phyloP scores from a whole-genome alignment of 2,329 filamentous ascomycete genomes.

The Colletotrichum somersetense region DNA sequence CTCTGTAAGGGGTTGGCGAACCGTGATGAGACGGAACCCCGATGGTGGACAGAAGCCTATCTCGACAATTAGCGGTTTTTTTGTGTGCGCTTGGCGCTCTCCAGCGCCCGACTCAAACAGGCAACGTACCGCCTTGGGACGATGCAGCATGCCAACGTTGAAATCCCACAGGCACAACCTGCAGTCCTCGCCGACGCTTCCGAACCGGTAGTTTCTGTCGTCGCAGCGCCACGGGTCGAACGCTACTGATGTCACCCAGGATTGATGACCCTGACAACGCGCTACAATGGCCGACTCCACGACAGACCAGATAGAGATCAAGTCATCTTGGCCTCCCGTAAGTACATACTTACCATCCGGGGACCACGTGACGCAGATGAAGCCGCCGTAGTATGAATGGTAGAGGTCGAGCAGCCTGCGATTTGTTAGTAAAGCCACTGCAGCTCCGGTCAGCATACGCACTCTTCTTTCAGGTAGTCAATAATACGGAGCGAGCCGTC shows the following conservation, averaged over 20 bases:
- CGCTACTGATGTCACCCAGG: conserved; percentile 92
- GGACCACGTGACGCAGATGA: conserved; percentile 96
- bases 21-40: conserved; percentile 66
- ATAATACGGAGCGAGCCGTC: conserved; percentile 91
- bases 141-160: conserved; percentile 93
- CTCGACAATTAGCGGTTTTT: conserved; percentile 26
- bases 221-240: conserved; percentile 99
- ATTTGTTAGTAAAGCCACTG: conserved; percentile 21
- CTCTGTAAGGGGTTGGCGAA: conserved; percentile 63
- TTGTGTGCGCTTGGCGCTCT: conserved; percentile 14
- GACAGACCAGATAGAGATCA: conserved; percentile 96
- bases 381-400: conserved; percentile 91
- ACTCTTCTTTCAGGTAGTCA: conserved; percentile 93
- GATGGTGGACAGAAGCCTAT: conserved; percentile 68
- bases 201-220: conserved; percentile 93
- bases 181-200: conserved; percentile 95
- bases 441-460: conserved; percentile 49
- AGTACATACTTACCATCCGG: conserved; percentile 96
- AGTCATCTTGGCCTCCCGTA: conserved; percentile 94
- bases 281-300: conserved; percentile 87
- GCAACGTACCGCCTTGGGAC: conserved; percentile 82
- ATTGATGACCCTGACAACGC: conserved; percentile 93
- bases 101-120: conserved; percentile 1
- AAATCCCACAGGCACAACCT: conserved; percentile 96
- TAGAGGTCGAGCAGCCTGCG: conserved; percentile 85